Evolutionary conservation across 441 rosid genomes (phyloP), one percentile per base, ranked within the genome.

Genomic region (Populus hybrid): DNA sequence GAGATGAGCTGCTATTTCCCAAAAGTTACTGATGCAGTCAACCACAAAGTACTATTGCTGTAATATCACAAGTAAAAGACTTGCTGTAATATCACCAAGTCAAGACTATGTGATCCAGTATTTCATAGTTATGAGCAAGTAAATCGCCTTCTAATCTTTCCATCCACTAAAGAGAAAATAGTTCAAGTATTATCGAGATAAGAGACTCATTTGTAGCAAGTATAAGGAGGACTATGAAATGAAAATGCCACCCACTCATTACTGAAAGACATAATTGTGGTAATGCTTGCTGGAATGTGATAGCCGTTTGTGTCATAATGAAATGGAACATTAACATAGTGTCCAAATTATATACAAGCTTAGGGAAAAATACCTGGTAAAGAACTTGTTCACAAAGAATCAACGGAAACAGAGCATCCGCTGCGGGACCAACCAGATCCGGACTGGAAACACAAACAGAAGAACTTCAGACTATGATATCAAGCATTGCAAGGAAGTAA

Each of bases 401-500:
- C 85, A 96, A 85, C 1, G 99, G 98, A 83, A 96, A 88, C 77
- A 96, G 91, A 69, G 99, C 96, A 86, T 96, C 99, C 63, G 99
- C 99, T 42, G 98, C 97, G 46, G 96, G 86, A 67, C 97, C 81
- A 50, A 96, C 98, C 76, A 96, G 90, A 83, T 94, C 97, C 8
- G 92, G 87, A 82, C 99, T 94, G 92, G 77, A 84, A 85, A 65
- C 54, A 77, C 67, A 73, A 75, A 83, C 54, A 80, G 69, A 46
- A 59, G 67, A 73, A 73, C 59, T 65, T 72, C 21, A 79, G 79
- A 20, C 36, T 36, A 61, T 68, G 28, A 50, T 77, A 75, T 36
- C 67, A 34, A 35, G 12, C 6, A 76, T 24, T 16, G 71, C 11
- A 73, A 18, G 30, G 70, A 77, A 72, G 65, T 26, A 68, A 75